Conservation (phyloP, 371 early-diverging fungal species). For the Gilbertella persicaria region DNA sequence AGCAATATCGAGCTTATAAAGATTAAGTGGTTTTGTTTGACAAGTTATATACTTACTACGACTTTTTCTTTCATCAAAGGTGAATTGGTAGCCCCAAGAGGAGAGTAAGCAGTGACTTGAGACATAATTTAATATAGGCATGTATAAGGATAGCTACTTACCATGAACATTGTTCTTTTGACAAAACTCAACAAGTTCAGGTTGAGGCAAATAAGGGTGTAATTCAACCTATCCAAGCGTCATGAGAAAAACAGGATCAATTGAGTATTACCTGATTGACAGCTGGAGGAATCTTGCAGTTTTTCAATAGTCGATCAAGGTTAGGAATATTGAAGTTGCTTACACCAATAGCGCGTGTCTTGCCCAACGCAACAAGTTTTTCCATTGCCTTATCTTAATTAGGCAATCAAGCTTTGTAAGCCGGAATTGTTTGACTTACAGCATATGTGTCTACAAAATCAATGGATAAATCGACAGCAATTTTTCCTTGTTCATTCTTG, state of each 20-base stretch:
- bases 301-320: conserved; percentile 47
- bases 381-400: conserved; percentile 53
- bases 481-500: conserved; percentile 32
- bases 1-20: conserved; percentile 57
- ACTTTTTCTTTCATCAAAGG: conserved; percentile 42
- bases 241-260: not conserved
- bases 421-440: conserved; percentile 25
- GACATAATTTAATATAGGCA: conserved; percentile 25
- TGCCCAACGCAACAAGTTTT: conserved; percentile 48
- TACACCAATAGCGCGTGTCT: conserved; percentile 65
- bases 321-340: conserved; percentile 60
- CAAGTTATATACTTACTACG: conserved; percentile 25
- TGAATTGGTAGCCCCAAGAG: conserved; percentile 68
- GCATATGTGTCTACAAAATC: conserved; percentile 51
- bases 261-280: conserved; percentile 57
- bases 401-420: conserved; percentile 6
- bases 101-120: conserved; percentile 84
- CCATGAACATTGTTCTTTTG: conserved; percentile 29
- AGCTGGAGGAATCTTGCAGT: conserved; percentile 61
- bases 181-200: conserved; percentile 69
- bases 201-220: conserved; percentile 86
- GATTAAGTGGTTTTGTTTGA: not conserved
- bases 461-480: conserved; percentile 21
- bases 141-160: conserved; percentile 9
- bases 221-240: conserved; percentile 71